Evolutionary conservation across 1,284 basidiomycete species (phyloP), one percentile per base, ranked within the genome.

Genomic region (Ganoderma boninense): DNA sequence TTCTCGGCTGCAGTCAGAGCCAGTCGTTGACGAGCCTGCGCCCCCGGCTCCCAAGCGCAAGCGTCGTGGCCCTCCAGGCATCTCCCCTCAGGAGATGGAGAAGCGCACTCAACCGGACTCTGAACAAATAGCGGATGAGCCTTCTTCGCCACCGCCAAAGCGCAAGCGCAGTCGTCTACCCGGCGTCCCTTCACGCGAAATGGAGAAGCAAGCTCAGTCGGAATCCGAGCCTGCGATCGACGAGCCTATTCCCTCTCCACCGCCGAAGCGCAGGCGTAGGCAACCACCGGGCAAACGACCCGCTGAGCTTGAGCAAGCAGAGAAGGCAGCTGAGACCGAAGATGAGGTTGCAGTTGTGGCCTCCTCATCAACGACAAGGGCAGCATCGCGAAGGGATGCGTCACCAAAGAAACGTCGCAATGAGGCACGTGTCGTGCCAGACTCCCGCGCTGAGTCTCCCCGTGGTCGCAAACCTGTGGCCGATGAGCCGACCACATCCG

Each of bases 381-480:
- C 60, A n/a, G 23, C 60, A 61, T 61, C 60, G 14, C 60, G n/a
- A 23, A 40, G 23, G 60, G 23, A 18, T 29, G 26, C 4, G n/a
- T n/a, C 43, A 29, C 8, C 46, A 2, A 49, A 59, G 4, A 38
- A 42, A n/a, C 23, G 63, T 20, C 23, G 68, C 4, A 64, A 38
- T 18, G 67, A 60, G 18, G 70, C 59, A 65, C 69, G 63, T 14
- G 69, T 73, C 6, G 59, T 69, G 20, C 62, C 69, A 67, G 70
- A 54, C 42, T 66, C 18, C 44, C 69, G 43, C 20, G 66, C 46
- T 57, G 65, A 57, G 62, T 63, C 64, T 14, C 63, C 46, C 11
- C 62, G 64, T 20, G 54, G 23, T 8, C 67, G 67, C 20, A 61
- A 54, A 7, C 26, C 46, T 14, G 38, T 18, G 4, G 26, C 38